These are phyloP conservation scores for Filosporella fistucella DNA, from an alignment of 495 filamentous ascomycete species.

Conservation along the genomic window DNA sequence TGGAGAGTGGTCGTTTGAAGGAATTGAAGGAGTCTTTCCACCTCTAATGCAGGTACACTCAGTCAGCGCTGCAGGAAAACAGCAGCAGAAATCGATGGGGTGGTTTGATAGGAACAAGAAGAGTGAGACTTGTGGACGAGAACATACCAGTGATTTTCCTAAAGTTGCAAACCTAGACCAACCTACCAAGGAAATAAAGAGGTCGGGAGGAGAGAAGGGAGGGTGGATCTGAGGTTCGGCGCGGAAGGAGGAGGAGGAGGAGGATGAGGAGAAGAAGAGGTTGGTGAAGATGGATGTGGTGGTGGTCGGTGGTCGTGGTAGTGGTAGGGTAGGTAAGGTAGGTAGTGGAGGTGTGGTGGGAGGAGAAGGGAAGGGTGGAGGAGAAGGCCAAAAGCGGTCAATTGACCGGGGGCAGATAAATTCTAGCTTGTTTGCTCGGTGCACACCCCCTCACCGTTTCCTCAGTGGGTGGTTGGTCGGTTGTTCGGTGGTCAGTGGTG, in stretches of 20 bases:
- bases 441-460: neutral
- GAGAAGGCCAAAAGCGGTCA: conserved; percentile 1
- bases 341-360: neutral
- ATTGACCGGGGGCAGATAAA: neutral
- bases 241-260: conserved; percentile 1
- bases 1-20: neutral
- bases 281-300: neutral
- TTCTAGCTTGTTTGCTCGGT: neutral
- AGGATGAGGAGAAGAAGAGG: conserved; percentile 1
- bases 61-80: conserved; percentile 29
- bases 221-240: conserved; percentile 28
- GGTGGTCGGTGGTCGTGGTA: neutral
- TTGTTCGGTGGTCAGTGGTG: neutral
- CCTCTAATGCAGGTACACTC: conserved; percentile 38
- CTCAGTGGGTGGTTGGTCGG: neutral
- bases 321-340: neutral
- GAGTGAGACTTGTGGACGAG: conserved; percentile 28
- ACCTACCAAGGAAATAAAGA: conserved; percentile 27
- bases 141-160: conserved; percentile 28
- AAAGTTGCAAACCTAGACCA: conserved; percentile 16
- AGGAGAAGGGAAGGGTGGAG: conserved; percentile 6
- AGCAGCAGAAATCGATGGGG: conserved; percentile 25
- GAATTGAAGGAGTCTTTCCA: conserved; percentile 27
- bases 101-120: conserved; percentile 18
- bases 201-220: conserved; percentile 20